These are phyloP conservation scores for Whalleya microplaca DNA, from an alignment of 2,329 filamentous ascomycete genomes.

Conservation along the genomic window DNA sequence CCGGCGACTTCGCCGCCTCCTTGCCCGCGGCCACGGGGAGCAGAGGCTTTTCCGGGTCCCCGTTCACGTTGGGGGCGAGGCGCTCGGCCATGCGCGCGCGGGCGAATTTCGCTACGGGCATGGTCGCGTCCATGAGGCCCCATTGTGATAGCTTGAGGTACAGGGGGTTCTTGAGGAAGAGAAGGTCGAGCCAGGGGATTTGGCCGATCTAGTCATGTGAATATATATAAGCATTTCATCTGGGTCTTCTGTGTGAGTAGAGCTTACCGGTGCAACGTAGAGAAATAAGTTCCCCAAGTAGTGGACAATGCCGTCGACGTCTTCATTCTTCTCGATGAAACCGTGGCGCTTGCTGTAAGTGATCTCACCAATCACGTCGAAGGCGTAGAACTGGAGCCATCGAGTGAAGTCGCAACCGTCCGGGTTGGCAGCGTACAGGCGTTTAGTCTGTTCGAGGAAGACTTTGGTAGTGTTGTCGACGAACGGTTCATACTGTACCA, in stretches of 20 bases:
- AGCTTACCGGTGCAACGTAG: slow-evolving; percentile 69
- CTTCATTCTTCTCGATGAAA: slow-evolving; percentile 74
- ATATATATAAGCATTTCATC: slow-evolving; percentile 9
- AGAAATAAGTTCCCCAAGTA: slow-evolving; percentile 68
- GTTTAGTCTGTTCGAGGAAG: slow-evolving; percentile 67
- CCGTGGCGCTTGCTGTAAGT: slow-evolving; percentile 77
- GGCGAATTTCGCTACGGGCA: slow-evolving; percentile 75
- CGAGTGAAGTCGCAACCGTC: slow-evolving; percentile 64
- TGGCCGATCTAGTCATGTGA: slow-evolving; percentile 64
- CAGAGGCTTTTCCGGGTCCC: slow-evolving; percentile 38
- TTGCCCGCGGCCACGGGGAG: slow-evolving; percentile 45
- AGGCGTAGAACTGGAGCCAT: slow-evolving; percentile 82
- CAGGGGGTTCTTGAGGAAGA: slow-evolving; percentile 77
- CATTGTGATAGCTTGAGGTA: slow-evolving; percentile 69
- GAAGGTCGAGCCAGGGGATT: slow-evolving; percentile 70
- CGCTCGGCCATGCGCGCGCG: slow-evolving; percentile 69
- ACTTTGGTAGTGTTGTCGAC: slow-evolving; percentile 75
- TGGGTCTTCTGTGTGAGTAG: slow-evolving; percentile 3
- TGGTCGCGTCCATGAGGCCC: slow-evolving; percentile 69
- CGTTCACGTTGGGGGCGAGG: slow-evolving; percentile 47
- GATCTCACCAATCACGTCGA: slow-evolving; percentile 79
- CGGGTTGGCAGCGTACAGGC: slow-evolving; percentile 52
- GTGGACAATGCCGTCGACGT: slow-evolving; percentile 73
- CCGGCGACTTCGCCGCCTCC: slow-evolving; percentile 46
- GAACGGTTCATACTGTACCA: slow-evolving; percentile 79